Percentiles rank a stretch among this genome's conserved stretches.
Conservation (phyloP, 1,139 yeast genomes). For the Petasospora rhodanensis region DNA sequence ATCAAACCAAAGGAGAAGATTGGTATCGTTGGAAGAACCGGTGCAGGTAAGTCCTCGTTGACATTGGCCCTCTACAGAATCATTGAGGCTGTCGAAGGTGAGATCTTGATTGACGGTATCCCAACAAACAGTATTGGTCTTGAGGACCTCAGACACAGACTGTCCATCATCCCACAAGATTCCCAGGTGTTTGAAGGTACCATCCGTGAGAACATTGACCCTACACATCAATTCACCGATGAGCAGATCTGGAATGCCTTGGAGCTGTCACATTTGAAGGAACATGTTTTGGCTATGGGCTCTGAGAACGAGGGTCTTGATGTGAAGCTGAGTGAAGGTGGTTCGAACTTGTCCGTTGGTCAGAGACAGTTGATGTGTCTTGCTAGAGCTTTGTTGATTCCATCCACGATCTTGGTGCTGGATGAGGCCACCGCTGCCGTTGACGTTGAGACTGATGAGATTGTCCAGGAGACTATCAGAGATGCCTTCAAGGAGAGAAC, state of each 20-base stretch:
- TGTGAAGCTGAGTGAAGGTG: slow-evolving; percentile 72
- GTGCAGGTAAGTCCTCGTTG: slow-evolving; percentile 93
- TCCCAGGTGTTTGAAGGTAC: slow-evolving; percentile 96
- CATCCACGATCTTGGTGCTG: slow-evolving; percentile 71
- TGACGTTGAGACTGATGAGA: slow-evolving; percentile 89
- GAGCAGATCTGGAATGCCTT: slow-evolving; percentile 83
- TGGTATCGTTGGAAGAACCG: slow-evolving; percentile 95
- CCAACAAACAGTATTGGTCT: slow-evolving; percentile 72
- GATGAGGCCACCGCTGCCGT: slow-evolving; percentile 99
- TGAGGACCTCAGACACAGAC: slow-evolving; percentile 73
- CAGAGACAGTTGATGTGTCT: slow-evolving; percentile 90
- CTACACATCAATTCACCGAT: slow-evolving; percentile 63
- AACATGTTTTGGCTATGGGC: slow-evolving; percentile 63
- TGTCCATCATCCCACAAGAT: slow-evolving; percentile 95
- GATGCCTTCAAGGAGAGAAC: slow-evolving; percentile 82
- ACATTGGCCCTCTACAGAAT: slow-evolving; percentile 87
- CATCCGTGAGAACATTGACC: slow-evolving; percentile 84
- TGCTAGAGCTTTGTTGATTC: slow-evolving; percentile 80
- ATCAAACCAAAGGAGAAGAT: slow-evolving; percentile 79
- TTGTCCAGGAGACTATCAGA: slow-evolving; percentile 84
- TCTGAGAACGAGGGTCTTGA: slow-evolving; percentile 45
- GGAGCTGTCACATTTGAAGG: slow-evolving; percentile 78
- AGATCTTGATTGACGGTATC: slow-evolving; percentile 68
- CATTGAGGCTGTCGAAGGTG: slow-evolving; percentile 75
- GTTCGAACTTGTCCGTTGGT: slow-evolving; percentile 83